These are phyloP conservation scores for Spirogloea muscicola DNA, from an alignment of 139 green algal species.

Conservation along the genomic window DNA sequence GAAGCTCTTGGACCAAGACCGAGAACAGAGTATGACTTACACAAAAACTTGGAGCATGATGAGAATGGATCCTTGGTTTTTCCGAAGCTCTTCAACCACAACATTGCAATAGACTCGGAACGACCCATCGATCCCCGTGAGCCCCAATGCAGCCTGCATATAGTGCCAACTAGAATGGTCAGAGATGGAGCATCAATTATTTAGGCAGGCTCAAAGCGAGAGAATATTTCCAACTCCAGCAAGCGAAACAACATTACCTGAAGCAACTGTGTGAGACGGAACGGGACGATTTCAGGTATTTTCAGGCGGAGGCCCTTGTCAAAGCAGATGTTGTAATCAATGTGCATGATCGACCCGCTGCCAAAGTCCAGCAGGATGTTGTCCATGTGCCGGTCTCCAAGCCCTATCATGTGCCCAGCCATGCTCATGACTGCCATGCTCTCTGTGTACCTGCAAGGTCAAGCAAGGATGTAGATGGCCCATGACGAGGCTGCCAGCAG, in stretches of 20 bases:
- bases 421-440: conserved; percentile 68
- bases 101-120: conserved; percentile 54
- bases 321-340: conserved; percentile 70
- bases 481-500: not conserved
- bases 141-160: conserved; percentile 52
- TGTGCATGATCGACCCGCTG: conserved; percentile 57
- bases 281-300: conserved; percentile 88
- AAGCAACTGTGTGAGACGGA: conserved; percentile 73
- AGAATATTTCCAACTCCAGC: no score
- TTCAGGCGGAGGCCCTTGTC: conserved; percentile 59
- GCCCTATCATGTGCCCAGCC: conserved; percentile 77
- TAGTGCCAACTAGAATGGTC: no score
- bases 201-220: no score
- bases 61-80: no score
- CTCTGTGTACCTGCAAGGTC: conserved; percentile 45
- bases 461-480: not conserved
- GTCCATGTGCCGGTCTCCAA: conserved; percentile 86
- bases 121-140: conserved; percentile 55
- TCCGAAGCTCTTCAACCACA: no score
- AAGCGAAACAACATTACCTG: no score
- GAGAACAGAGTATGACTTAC: no score
- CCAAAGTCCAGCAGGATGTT: conserved; percentile 79
- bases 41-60: no score
- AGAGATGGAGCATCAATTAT: no score
- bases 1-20: no score